A percentile compares a stretch with the other conserved stretches of the same genome.
Conservation (phyloP, 108 stramenopile species). For the Tribonema minus region DNA sequence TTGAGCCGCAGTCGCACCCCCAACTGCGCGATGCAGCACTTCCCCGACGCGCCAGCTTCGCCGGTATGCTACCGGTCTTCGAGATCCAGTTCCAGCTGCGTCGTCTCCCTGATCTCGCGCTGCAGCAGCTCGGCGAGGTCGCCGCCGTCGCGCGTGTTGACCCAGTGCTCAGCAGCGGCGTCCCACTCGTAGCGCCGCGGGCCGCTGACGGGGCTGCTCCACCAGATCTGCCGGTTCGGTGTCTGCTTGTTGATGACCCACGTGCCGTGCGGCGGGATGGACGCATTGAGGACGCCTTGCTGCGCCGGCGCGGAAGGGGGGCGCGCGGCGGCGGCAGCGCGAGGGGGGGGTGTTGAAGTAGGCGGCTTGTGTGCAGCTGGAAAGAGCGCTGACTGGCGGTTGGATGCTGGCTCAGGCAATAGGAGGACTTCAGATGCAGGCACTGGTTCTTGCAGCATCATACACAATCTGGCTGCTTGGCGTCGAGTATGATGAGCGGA, state of each 20-base stretch:
- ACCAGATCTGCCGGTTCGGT: constrained; percentile 57
- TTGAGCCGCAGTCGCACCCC: too few species aligned
- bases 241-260: constrained; percentile 61
- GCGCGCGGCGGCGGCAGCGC: not conserved
- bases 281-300: constrained; percentile 48
- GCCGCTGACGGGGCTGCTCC: constrained; percentile 56
- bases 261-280: constrained; percentile 26
- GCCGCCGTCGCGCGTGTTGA: constrained; percentile 23
- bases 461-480: not conserved
- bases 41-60: too few species aligned
- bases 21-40: too few species aligned
- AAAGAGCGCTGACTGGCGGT: not conserved
- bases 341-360: not conserved
- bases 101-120: too few species aligned
- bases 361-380: not conserved
- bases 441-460: not conserved
- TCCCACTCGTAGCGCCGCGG: constrained; percentile 52
- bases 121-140: not conserved
- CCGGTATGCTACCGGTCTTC: too few species aligned
- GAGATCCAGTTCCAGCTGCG: too few species aligned
- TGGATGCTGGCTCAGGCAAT: not conserved
- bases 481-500: too few species aligned
- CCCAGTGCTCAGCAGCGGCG: constrained; percentile 2
- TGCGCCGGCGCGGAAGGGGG: not conserved
- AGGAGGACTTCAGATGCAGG: not conserved